Conservation (phyloP, 2,329 filamentous ascomycete species). For the Colletotrichum brevisporum region DNA sequence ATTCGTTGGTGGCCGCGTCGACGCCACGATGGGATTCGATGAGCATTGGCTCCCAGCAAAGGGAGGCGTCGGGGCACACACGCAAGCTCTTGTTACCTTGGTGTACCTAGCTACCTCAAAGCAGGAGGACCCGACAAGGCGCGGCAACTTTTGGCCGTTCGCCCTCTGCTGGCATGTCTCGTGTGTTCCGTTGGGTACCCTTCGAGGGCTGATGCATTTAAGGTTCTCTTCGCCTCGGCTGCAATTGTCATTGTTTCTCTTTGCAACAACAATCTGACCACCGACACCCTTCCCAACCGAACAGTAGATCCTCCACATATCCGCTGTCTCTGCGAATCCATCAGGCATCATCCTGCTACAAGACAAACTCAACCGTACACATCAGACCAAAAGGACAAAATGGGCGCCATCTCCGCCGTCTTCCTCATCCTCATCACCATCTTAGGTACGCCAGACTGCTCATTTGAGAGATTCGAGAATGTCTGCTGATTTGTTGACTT, state of each 20-base stretch:
- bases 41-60: slow-evolving; percentile 27
- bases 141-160: slow-evolving; percentile 34
- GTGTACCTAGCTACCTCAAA: slow-evolving; percentile 9
- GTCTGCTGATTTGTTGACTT: slow-evolving; percentile 42
- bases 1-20: slow-evolving; percentile 13
- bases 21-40: slow-evolving; percentile 16
- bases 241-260: neutral
- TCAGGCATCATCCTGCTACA: slow-evolving; percentile 34
- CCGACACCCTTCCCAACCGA: slow-evolving; percentile 21
- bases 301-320: slow-evolving; percentile 1
- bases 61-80: slow-evolving; percentile 29
- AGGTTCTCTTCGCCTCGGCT: slow-evolving; percentile 33
- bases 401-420: slow-evolving; percentile 65
- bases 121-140: slow-evolving; percentile 1
- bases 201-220: slow-evolving; percentile 26
- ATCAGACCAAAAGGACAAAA: slow-evolving; percentile 50
- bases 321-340: neutral
- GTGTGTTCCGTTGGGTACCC: neutral
- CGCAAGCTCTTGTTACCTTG: slow-evolving; percentile 12
- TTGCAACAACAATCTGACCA: slow-evolving; percentile 16
- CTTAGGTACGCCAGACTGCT: slow-evolving; percentile 57
- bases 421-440: slow-evolving; percentile 67
- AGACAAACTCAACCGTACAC: slow-evolving; percentile 5
- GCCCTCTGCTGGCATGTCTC: slow-evolving; percentile 1
- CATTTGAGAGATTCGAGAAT: no score